A percentile compares a stretch with the other conserved stretches of the same genome.
phyloP scores from a whole-genome alignment of 805 yeast genomes.

The Yarrowia deformans region DNA sequence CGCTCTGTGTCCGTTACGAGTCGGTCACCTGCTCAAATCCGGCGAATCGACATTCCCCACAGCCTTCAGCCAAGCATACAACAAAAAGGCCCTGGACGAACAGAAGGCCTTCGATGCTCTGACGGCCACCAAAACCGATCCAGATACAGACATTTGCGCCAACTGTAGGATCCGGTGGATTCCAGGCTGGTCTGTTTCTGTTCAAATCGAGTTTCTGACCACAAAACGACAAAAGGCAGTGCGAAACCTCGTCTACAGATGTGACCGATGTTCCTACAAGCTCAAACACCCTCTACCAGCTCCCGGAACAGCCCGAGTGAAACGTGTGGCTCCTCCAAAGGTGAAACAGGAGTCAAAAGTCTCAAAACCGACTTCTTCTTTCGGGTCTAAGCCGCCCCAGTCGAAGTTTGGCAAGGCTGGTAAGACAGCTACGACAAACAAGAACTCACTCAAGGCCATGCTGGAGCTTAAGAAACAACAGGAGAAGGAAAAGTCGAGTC shows the following conservation, averaged over 20 bases:
- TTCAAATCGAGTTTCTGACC: constrained; percentile 12
- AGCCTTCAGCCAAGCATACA: constrained; percentile 19
- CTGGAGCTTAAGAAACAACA: constrained; percentile 28
- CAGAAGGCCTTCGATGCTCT: constrained; percentile 7
- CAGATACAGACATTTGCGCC: constrained; percentile 21
- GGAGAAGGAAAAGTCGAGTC: constrained; percentile 9
- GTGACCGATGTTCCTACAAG: constrained; percentile 6
- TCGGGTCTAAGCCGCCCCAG: not conserved
- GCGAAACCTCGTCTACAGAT: constrained; percentile 8
- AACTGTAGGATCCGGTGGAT: constrained; percentile 27
- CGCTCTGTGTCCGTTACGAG: constrained; percentile 12
- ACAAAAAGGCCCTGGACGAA: constrained; percentile 17
- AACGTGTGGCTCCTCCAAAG: not conserved
- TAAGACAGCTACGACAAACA: not conserved
- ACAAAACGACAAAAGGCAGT: constrained; percentile 6
- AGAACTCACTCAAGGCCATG: constrained; percentile 32
- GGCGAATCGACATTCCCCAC: not conserved
- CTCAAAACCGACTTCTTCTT: constrained; percentile 1
- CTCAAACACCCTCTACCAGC: not conserved
- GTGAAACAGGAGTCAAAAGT: not conserved
- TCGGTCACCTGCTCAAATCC: constrained; percentile 12
- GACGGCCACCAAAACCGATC: not conserved
- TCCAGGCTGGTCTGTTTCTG: constrained; percentile 27
- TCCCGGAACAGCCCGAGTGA: constrained; percentile 1
- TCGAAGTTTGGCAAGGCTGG: constrained; percentile 22